These are phyloP conservation scores for Colletotrichum orchidophilum DNA, from an alignment of 2,329 filamentous ascomycete genomes.

Conservation along the genomic window DNA sequence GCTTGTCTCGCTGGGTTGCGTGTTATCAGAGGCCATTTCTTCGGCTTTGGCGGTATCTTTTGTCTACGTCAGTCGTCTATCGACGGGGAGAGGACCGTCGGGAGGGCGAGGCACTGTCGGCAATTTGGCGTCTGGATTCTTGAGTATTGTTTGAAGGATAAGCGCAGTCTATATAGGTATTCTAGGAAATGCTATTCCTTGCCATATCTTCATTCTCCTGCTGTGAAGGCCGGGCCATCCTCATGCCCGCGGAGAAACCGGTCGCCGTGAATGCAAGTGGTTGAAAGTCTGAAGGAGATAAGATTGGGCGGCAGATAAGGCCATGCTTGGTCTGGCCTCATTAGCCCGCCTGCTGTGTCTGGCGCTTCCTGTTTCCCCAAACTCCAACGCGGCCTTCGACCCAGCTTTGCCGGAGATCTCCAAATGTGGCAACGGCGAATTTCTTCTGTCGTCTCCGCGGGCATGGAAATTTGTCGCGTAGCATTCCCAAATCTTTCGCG, in stretches of 20 bases:
- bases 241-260: conserved; percentile 10
- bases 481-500: neutral
- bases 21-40: conserved; percentile 5
- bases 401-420: neutral
- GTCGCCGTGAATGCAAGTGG: neutral
- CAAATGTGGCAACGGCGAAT: neutral
- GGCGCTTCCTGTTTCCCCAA: neutral
- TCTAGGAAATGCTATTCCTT: neutral
- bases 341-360: neutral
- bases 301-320: neutral
- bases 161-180: neutral
- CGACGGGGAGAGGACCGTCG: neutral
- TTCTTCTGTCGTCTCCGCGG: neutral
- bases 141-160: neutral
- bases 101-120: neutral
- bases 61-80: no score
- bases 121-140: neutral
- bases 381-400: neutral
- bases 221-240: neutral
- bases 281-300: neutral
- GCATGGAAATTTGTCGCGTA: neutral
- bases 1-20: conserved; percentile 1
- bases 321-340: neutral
- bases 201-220: neutral
- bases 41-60: neutral